These are phyloP conservation scores for Emmonsia crescens DNA, from an alignment of 2,329 filamentous ascomycete genomes.

Conservation along the genomic window DNA sequence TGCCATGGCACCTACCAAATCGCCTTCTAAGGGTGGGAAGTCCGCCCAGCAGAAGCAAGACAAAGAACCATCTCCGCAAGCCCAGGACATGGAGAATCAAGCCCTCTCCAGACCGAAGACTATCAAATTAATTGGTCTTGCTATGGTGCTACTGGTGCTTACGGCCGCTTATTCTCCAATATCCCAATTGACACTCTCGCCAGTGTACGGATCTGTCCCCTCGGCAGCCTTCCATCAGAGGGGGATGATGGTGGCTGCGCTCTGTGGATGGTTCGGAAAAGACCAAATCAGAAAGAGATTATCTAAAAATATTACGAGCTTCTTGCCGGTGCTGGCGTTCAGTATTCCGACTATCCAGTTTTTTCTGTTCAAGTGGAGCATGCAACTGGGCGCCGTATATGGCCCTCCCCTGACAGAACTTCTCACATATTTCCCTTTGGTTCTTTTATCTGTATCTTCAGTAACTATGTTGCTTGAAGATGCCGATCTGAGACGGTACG, in stretches of 20 bases:
- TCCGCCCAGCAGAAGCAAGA: neutral
- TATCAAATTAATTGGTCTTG: conserved; percentile 19
- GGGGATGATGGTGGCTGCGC: conserved; percentile 54
- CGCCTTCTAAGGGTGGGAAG: neutral
- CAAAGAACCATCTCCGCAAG: neutral
- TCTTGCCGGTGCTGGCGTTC: conserved; percentile 63
- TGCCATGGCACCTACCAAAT: neutral
- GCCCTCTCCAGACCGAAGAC: conserved; percentile 18
- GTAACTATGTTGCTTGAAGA: conserved; percentile 54
- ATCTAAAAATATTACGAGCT: conserved; percentile 37
- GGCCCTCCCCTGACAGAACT: conserved; percentile 68
- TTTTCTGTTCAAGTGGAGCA: conserved; percentile 57
- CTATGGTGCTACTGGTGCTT: conserved; percentile 27
- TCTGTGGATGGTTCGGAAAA: conserved; percentile 62
- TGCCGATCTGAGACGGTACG: conserved; percentile 44
- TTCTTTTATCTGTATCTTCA: conserved; percentile 52
- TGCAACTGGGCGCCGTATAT: conserved; percentile 52
- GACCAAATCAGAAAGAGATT: conserved; percentile 40
- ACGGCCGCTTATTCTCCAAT: conserved; percentile 32
- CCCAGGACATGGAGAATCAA: conserved; percentile 15
- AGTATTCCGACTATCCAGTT: conserved; percentile 66
- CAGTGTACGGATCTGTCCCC: conserved; percentile 79
- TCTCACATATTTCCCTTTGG: conserved; percentile 59
- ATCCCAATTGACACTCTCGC: conserved; percentile 61
- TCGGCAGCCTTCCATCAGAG: conserved; percentile 60